Base-by-base conservation (phyloP, 2,329 filamentous ascomycete genomes). In the Pyrenophora teres region DNA sequence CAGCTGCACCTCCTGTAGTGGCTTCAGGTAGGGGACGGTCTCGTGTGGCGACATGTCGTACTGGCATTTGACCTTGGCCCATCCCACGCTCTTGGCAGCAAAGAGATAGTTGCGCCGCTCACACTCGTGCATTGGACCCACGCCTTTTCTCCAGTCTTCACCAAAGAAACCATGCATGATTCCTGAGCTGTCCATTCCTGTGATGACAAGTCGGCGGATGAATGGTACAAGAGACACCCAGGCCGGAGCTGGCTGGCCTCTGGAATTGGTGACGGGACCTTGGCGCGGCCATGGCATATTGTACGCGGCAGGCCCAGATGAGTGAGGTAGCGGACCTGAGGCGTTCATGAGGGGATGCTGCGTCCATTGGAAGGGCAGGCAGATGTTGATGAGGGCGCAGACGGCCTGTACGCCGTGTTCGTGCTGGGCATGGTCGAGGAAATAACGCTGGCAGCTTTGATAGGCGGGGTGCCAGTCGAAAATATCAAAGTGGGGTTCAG, bases 91-190 rank as follows among this genome's bases (percentile, higher is more conserved):
- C 78, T 97, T 99, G 10, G 92, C 90, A 0, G 93, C 90, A 70
- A 97, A 97, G 30, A 99, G 82, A 70, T 94, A 99, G 71, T 99
- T 99, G 49, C 91, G 84, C 44, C 94, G 84, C 75, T 99, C 94
- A 59, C 89, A 87, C 72, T 97, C 90, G 69, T 96, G 89, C 52
- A 97, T 79, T 9, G 87, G 85, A 0, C 92, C 89, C 41, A 97
- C 82, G 2, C 94, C 94, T 16, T 83, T 79, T 30, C 79, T 75
- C 90, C 92, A 99, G 69, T 96, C 88, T 59, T 97, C 90, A n/a
- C 94, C 94, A 65, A 97, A 99, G 77, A 97, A 96, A 9, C 92
- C 92, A 69, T 96, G 90, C 54, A 99, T 78, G n/a, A 97, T 87
- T 0, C 86, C 86, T 0, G 89, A 86, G 35, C 86, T 87, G 72